Evolutionary conservation across 1,139 yeast species (phyloP), one percentile per base, ranked within the genome.

Genomic region (Zygoascus hellenicus): DNA sequence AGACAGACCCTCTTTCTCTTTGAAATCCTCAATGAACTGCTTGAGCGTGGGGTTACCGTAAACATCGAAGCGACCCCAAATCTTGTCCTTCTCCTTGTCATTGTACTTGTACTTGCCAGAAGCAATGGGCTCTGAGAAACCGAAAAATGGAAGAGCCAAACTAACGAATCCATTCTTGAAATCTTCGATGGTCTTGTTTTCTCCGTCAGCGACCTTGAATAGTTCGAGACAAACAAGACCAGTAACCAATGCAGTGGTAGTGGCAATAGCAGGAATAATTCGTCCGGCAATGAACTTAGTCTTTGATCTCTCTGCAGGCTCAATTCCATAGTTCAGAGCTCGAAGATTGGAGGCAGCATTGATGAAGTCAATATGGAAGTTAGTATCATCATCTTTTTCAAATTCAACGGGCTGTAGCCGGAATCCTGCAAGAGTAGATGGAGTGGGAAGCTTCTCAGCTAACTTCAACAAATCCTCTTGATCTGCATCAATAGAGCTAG

Each of bases 181-280:
- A 58, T 84, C 83, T 64, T 92, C 98, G 60, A 94, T 77, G 53
- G 81, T 81, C 53, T 71, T 73, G 55, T 77, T 78, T 54, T 78
- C 72, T 11, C 64, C 64, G 59, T 86, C 96, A 47, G 82, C 88
- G 53, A 92, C 92, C 71, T 92, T 92, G 74, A 88, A 85, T 51
- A 92, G 74, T 68, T 92, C 99, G 58, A 92, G 73, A 62, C 95
- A 87, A 36, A 89, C 95, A 60, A 92, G 75, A 40, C 99, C 99
- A 5, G 98, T 88, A 11, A 92, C 97, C 58, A 90, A 74, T 10
- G 97, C 95, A 16, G 99, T 92, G 4, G 99, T 94, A 1, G 99
- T 92, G 34, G 98, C 98, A 72, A 92, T 92, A 14, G 98, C 98
- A 10, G 99, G 99, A 57, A 92, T 90, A 57, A 92, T 92, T 67